Evolutionary conservation across 148 eudicot species (phyloP).

Genomic region (Camellia sinensis): DNA sequence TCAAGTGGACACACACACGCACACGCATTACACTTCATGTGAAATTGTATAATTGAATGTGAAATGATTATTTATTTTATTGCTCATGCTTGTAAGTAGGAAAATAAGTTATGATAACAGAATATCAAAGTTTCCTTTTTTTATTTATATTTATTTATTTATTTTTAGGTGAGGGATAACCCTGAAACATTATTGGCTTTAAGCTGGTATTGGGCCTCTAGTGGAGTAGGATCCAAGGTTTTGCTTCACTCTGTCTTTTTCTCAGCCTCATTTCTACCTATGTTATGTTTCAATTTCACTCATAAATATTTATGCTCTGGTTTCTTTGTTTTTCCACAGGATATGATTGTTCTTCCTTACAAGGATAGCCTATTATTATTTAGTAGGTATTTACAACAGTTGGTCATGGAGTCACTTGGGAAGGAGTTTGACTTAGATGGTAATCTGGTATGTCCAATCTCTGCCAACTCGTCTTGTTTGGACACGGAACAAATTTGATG

Average conservation of each 20-base stretch:
- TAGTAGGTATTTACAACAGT: slow-evolving; percentile 92
- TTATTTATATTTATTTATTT: background rate
- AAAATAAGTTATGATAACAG: background rate
- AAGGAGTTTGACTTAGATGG: slow-evolving; percentile 98
- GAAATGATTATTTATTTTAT: background rate
- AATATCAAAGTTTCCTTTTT: background rate
- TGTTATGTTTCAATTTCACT: slow-evolving; percentile 2
- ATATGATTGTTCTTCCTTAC: slow-evolving; percentile 99
- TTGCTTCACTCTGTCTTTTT: slow-evolving; percentile 10
- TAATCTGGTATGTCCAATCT: slow-evolving; percentile 61
- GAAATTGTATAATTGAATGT: background rate
- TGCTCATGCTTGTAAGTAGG: background rate
- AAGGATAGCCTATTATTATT: slow-evolving; percentile 93
- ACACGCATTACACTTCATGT: background rate
- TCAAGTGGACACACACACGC: background rate
- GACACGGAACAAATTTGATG: background rate
- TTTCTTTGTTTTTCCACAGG: slow-evolving; percentile 42
- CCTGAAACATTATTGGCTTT: slow-evolving; percentile 95
- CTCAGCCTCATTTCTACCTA: background rate
- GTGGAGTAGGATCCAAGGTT: slow-evolving; percentile 99
- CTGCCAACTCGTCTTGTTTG: slow-evolving; percentile 7
- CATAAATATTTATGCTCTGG: slow-evolving; percentile 7
- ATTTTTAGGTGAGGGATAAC: slow-evolving; percentile 69
- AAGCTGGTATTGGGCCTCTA: slow-evolving; percentile 98
- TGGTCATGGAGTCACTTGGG: slow-evolving; percentile 99